Base-by-base conservation (phyloP, 768 basidiomycete genomes). In the Pholiota conissans region DNA sequence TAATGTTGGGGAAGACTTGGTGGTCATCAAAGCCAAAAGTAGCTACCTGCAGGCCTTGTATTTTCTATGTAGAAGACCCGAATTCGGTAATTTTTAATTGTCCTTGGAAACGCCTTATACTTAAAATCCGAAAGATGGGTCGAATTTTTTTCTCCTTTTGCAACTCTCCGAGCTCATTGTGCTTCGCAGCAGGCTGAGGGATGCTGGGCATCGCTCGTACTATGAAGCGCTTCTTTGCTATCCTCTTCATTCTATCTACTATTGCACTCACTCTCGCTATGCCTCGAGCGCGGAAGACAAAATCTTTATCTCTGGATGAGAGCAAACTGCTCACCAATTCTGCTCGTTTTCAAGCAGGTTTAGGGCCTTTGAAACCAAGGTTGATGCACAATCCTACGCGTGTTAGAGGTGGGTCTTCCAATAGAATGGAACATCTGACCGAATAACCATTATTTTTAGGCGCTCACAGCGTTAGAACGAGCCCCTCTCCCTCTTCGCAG, bases 341-440 rank as follows among this genome's bases (percentile, higher is more conserved):
- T 6, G 55, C 55, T 14, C 58, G 62, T 22, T 46, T 63, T 42
- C 48, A 39, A 37, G 62, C 62, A 11, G 62, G 62, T 24, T 40
- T 63, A n/a, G 49, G 52, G 16, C 62, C 62, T 28, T 48, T 63
- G 39, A 55, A 48, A 49, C 62, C 59, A 10, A 57, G 56, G 53
- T 55, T 47, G 8, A n/a, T 63, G 6, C 49, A 47, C 26, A 14
- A 5, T 18, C 59, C 62, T 3, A 46, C 62, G 14, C 62, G 59
- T 32, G 51, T 53, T 28, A 39, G 32, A 54, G 49, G 58, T 59
- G 46, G n/a, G 57, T 42, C 16, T 27, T 39, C 2, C 16, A n/a
- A 3, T 4, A 34, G n/a, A 18, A 24, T 5, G 5, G 30, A 26
- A 39, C 16, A 20, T 20, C 22, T 45, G 22, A 45, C 10, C 6